Evolutionary conservation across 2,329 filamentous ascomycete genomes (phyloP).

Genomic region (Ophiocordyceps camponoti-floridani): DNA sequence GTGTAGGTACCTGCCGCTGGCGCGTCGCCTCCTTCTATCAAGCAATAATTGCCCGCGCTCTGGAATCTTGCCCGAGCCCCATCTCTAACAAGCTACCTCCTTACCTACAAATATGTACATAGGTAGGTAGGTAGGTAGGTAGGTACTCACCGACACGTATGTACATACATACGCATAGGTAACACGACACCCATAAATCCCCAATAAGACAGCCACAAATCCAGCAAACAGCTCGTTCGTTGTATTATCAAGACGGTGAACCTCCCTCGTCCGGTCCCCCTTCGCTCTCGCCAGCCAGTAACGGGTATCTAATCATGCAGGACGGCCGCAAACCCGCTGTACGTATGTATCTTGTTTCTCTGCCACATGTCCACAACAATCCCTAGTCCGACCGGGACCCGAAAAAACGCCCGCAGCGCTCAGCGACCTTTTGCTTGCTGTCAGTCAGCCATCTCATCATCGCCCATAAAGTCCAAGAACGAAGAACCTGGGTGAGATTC

Average conservation of each 20-base stretch:
- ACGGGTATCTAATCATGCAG: conserved; percentile 3
- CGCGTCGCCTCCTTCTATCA: too few relatives aligned
- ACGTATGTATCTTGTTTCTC: not conserved
- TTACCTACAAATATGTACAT: too few relatives aligned
- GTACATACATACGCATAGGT: too few relatives aligned
- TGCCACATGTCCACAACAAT: not conserved
- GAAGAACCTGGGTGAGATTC: conserved; percentile 18
- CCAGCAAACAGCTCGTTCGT: not conserved
- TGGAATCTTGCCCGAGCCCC: too few relatives aligned
- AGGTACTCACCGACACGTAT: too few relatives aligned
- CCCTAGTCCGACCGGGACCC: not conserved
- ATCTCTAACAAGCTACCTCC: too few relatives aligned
- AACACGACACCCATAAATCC: too few relatives aligned
- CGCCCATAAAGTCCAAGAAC: conserved; percentile 13
- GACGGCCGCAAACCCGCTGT: not conserved
- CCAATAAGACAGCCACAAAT: too few relatives aligned
- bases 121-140: too few relatives aligned
- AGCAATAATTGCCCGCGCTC: too few relatives aligned
- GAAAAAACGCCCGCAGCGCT: not conserved
- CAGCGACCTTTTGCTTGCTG: not conserved
- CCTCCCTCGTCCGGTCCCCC: not conserved
- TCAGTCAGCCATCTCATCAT: conserved; percentile 6
- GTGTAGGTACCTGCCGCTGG: too few relatives aligned
- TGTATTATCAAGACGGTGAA: not conserved
- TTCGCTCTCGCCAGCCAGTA: conserved; percentile 1